Evolutionary conservation across 805 yeast species (phyloP).

Genomic region (Ascoidea asiatica): DNA sequence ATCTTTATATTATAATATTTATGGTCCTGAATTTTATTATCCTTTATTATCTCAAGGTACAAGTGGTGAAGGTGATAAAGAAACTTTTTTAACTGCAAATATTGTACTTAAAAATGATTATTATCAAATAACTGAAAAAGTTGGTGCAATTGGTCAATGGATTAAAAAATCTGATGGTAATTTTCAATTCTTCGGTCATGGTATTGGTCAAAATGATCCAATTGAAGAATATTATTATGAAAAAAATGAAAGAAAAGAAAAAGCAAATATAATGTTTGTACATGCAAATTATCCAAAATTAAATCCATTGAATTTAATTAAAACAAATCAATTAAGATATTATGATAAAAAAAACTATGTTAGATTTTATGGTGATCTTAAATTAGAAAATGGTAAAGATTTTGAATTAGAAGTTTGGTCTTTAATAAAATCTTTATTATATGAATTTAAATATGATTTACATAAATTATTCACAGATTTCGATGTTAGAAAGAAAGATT

Average conservation of each 20-base stretch:
- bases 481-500: not conserved
- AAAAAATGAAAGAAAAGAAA: not conserved
- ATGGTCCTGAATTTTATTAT: constrained; percentile 48
- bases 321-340: too few relatives aligned
- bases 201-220: constrained; percentile 70
- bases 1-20: constrained; percentile 51
- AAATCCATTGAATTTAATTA: not conserved
- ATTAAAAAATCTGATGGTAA: constrained; percentile 18
- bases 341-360: not conserved
- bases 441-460: not conserved
- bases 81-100: constrained; percentile 63
- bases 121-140: constrained; percentile 39
- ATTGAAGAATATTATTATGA: constrained; percentile 32
- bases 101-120: constrained; percentile 30
- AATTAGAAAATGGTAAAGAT: not conserved
- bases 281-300: not conserved
- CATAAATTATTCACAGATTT: not conserved
- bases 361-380: not conserved
- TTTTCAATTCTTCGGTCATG: constrained; percentile 30
- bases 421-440: not conserved
- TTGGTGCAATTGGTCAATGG: constrained; percentile 38
- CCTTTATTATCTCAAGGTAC: constrained; percentile 47
- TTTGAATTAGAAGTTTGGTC: not conserved
- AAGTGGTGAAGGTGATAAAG: constrained; percentile 74
- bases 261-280: not conserved